Percentiles rank a stretch among this genome's conserved stretches.
Conservation (phyloP, 768 basidiomycete species). For the Pulveroboletus sp. region DNA sequence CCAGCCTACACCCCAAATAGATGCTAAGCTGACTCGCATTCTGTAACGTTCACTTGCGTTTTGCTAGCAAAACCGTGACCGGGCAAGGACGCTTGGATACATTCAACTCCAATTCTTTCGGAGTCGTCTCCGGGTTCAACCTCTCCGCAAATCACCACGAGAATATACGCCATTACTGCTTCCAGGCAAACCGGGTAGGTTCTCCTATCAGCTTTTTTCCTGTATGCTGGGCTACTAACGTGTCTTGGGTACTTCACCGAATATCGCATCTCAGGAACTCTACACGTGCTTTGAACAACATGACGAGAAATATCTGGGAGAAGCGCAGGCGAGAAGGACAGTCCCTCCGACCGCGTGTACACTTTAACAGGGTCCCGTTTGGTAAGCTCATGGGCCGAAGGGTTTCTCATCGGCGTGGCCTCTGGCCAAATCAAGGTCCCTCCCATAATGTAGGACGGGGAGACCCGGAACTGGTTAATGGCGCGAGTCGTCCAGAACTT, state of each 20-base stretch:
- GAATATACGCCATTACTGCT: conserved; percentile 14
- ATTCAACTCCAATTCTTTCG: conserved; percentile 12
- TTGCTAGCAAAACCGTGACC: conserved; percentile 21
- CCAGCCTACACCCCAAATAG: neutral
- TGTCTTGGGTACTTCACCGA: neutral
- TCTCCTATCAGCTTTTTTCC: too few species aligned
- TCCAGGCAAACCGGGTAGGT: conserved; percentile 10
- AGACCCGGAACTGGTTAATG: conserved; percentile 11
- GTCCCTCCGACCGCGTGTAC: conserved; percentile 11
- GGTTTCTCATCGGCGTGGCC: conserved; percentile 10
- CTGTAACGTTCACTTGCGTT: conserved; percentile 13
- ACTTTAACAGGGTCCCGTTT: conserved; percentile 17
- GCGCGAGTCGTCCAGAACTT: conserved; percentile 15
- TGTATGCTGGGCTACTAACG: neutral
- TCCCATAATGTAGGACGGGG: conserved; percentile 11
- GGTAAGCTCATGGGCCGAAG: conserved; percentile 21
- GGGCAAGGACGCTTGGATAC: conserved; percentile 19
- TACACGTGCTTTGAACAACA: conserved; percentile 5
- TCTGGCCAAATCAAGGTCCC: conserved; percentile 23
- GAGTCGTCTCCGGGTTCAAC: conserved; percentile 20
- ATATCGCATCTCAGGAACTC: conserved; percentile 2
- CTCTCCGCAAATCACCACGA: conserved; percentile 17
- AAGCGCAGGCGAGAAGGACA: conserved; percentile 5
- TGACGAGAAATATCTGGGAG: conserved; percentile 18
- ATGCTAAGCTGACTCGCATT: neutral